Evolutionary conservation across 352 stramenopile genomes (phyloP).

Genomic region (Phytophthora aleatoria): DNA sequence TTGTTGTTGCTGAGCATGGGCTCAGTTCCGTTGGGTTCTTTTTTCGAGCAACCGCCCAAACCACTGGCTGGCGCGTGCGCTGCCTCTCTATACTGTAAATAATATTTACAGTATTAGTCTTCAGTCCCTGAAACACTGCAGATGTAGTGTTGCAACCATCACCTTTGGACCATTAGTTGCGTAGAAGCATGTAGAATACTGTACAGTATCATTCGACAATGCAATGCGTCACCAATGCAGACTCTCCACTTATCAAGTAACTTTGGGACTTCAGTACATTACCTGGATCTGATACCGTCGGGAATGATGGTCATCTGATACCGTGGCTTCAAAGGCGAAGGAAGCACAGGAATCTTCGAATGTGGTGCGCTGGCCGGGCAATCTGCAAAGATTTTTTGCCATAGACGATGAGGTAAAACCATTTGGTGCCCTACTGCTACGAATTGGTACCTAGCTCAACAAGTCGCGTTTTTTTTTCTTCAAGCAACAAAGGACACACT

Average conservation of each 20-base stretch:
- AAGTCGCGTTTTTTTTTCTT: too few species aligned
- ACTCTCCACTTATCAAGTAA: neutral
- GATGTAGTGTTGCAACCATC: too few species aligned
- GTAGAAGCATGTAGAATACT: too few species aligned
- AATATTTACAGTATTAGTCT: neutral
- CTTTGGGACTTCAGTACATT: neutral
- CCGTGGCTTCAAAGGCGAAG: neutral
- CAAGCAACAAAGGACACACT: too few species aligned
- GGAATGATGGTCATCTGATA: slow-evolving; percentile 9
- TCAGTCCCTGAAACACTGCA: slow-evolving; percentile 4
- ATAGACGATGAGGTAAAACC: too few species aligned
- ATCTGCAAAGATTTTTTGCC: too few species aligned
- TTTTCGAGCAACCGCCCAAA: slow-evolving; percentile 23
- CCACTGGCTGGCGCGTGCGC: slow-evolving; percentile 13
- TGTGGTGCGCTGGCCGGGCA: too few species aligned
- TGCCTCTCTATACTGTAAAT: too few species aligned
- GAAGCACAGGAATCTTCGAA: neutral
- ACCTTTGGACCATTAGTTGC: too few species aligned
- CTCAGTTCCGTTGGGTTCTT: slow-evolving; percentile 14
- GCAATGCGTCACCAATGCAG: neutral
- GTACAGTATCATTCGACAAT: neutral
- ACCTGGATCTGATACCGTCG: neutral
- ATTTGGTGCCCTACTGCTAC: too few species aligned
- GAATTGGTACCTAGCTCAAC: too few species aligned
- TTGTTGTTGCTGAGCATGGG: neutral